Conservation (phyloP, 768 basidiomycete genomes). For the Boletus sp. region DNA sequence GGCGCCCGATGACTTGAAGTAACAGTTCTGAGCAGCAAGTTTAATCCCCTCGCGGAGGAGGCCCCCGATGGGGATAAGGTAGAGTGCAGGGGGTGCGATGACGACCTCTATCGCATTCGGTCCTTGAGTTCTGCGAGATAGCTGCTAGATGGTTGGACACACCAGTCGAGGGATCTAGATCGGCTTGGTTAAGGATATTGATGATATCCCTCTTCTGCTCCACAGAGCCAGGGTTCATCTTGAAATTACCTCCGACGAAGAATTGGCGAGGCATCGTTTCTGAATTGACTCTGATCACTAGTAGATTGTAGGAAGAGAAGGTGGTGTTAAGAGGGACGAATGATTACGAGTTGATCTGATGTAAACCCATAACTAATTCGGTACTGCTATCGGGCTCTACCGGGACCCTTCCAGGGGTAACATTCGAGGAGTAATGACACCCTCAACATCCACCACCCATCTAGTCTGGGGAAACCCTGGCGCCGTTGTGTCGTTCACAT, state of each 20-base stretch:
- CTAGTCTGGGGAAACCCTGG: neutral
- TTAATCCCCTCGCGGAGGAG: constrained; percentile 63
- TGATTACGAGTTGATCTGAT: constrained; percentile 1
- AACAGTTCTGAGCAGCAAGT: constrained; percentile 90
- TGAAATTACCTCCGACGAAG: constrained; percentile 98
- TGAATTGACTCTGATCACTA: neutral
- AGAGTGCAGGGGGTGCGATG: constrained; percentile 87
- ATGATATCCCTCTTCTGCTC: constrained; percentile 65
- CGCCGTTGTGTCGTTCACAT: neutral
- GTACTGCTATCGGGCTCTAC: constrained; percentile 1
- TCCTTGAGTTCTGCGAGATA: constrained; percentile 9
- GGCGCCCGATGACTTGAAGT: constrained; percentile 80
- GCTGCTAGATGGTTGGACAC: neutral
- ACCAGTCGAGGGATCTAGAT: constrained; percentile 78
- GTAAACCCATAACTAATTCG: neutral
- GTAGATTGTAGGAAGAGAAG: neutral
- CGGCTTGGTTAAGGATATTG: constrained; percentile 69
- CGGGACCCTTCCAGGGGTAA: neutral
- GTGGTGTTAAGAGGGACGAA: neutral
- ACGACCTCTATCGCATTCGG: constrained; percentile 67
- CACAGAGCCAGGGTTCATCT: constrained; percentile 82
- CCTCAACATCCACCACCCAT: neutral
- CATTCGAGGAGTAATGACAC: no score
- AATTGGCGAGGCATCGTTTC: constrained; percentile 71
- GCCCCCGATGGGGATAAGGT: constrained; percentile 71